A percentile compares a stretch with the other conserved stretches of the same genome.
Evolutionary conservation across 2,329 filamentous ascomycete genomes (phyloP).

Genomic region (Clarireedia homoeocarpa): DNA sequence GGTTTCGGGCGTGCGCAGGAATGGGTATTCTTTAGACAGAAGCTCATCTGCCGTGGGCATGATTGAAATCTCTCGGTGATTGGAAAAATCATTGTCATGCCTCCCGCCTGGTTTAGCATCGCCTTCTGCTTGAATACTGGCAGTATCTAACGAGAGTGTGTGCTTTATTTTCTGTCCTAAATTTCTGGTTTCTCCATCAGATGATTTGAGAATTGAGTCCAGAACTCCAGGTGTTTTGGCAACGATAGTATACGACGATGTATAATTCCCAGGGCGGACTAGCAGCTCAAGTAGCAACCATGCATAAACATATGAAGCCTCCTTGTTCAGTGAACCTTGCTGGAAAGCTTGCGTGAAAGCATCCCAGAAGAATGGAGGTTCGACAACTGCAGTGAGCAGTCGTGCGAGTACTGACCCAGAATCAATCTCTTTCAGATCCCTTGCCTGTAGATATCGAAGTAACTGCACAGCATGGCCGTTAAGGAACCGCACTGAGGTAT

Average conservation of each 20-base stretch:
- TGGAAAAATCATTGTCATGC: constrained; percentile 63
- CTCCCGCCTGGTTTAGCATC: constrained; percentile 48
- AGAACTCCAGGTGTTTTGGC: constrained; percentile 26
- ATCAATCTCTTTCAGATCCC: constrained; percentile 17
- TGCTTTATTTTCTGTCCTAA: constrained; percentile 37
- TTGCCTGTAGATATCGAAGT: constrained; percentile 30
- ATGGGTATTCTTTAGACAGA: constrained; percentile 42
- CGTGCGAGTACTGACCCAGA: constrained; percentile 33
- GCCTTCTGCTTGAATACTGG: constrained; percentile 11
- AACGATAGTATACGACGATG: constrained; percentile 21
- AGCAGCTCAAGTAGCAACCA: constrained; percentile 40
- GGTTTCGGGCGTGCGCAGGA: constrained; percentile 42
- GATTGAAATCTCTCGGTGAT: constrained; percentile 55
- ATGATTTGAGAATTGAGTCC: constrained; percentile 16
- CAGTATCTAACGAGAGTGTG: constrained; percentile 22
- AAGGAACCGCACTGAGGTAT: constrained; percentile 36
- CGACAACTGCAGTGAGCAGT: constrained; percentile 38
- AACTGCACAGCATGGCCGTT: constrained; percentile 31
- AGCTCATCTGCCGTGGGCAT: constrained; percentile 62
- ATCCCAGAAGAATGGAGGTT: constrained; percentile 45
- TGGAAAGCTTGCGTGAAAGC: constrained; percentile 25
- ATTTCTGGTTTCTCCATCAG: constrained; percentile 25
- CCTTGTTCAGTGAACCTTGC: constrained; percentile 21
- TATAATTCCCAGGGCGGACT: constrained; percentile 24
- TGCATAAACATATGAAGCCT: constrained; percentile 29